phyloP scores from a whole-genome alignment of 129 eudicot species.

The Helianthus tuberosus region DNA sequence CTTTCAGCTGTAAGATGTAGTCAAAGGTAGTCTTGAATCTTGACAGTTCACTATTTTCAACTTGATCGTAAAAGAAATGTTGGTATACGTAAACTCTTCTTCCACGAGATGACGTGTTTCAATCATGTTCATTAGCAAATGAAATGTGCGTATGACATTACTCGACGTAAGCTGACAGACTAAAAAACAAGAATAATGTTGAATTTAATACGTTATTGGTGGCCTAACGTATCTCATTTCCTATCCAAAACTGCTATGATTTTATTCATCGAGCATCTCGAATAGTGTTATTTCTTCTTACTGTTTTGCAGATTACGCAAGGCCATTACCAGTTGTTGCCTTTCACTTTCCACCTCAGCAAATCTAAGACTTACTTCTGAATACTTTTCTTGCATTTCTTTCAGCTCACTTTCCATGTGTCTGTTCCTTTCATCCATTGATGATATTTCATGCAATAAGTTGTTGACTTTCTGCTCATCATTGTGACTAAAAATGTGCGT shows the following conservation, averaged over 20 bases:
- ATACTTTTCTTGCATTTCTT: constrained; percentile 89
- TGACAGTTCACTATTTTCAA: constrained; percentile 16
- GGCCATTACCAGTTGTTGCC: constrained; percentile 89
- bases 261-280: constrained; percentile 22
- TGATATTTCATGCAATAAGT: constrained; percentile 55
- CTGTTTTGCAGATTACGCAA: constrained; percentile 73
- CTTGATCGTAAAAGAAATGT: constrained; percentile 13
- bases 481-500: too few relatives aligned
- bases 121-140: background rate
- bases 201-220: constrained; percentile 31
- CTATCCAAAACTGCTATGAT: constrained; percentile 23
- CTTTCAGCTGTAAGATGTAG: constrained; percentile 19
- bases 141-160: background rate
- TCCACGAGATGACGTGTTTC: background rate
- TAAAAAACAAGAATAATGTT: background rate
- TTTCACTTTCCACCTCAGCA: constrained; percentile 97
- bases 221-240: constrained; percentile 13
- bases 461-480: constrained; percentile 22
- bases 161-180: constrained; percentile 1
- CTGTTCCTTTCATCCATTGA: constrained; percentile 67
- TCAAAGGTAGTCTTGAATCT: constrained; percentile 17
- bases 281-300: constrained; percentile 50
- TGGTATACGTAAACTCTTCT: constrained; percentile 11
- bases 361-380: constrained; percentile 90
- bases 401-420: constrained; percentile 72